phyloP scores from a whole-genome alignment of 169 alveolate species.

The Cryptosporidium sp. region DNA sequence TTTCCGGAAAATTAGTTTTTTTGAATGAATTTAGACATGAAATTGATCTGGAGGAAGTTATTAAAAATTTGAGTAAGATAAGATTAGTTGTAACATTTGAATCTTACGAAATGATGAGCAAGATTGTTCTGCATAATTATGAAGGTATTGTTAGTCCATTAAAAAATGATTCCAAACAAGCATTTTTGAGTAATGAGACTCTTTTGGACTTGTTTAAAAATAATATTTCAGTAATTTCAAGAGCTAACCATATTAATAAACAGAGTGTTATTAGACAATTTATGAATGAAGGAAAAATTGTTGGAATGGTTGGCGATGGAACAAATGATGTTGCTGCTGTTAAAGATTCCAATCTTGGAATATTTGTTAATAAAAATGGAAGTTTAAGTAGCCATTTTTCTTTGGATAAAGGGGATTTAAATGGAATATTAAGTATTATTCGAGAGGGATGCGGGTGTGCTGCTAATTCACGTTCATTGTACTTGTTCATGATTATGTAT shows the following conservation, averaged over 20 bases:
- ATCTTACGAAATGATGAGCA: slow-evolving; percentile 22
- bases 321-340: slow-evolving; percentile 71
- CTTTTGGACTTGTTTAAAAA: slow-evolving; percentile 7
- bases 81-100: slow-evolving; percentile 38
- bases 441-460: slow-evolving; percentile 47
- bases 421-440: slow-evolving; percentile 25
- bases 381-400: slow-evolving; percentile 21
- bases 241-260: slow-evolving; percentile 41
- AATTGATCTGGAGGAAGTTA: not conserved
- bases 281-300: slow-evolving; percentile 21
- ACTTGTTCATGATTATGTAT: slow-evolving; percentile 54
- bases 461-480: slow-evolving; percentile 35
- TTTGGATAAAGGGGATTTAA: not conserved
- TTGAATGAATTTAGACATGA: slow-evolving; percentile 24
- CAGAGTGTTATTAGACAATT: slow-evolving; percentile 33
- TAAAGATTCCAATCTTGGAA: slow-evolving; percentile 40
- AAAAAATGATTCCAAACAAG: not conserved
- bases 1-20: slow-evolving; percentile 31
- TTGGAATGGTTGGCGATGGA: slow-evolving; percentile 66
- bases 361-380: not conserved
- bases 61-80: not conserved
- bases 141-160: not conserved
- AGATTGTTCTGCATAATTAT: not conserved
- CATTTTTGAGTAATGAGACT: not conserved
- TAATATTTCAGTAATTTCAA: slow-evolving; percentile 28